Percentiles rank a stretch among this genome's conserved stretches.
Conservation (phyloP, 345 rosid genomes). For the Gossypioides kirkii region DNA sequence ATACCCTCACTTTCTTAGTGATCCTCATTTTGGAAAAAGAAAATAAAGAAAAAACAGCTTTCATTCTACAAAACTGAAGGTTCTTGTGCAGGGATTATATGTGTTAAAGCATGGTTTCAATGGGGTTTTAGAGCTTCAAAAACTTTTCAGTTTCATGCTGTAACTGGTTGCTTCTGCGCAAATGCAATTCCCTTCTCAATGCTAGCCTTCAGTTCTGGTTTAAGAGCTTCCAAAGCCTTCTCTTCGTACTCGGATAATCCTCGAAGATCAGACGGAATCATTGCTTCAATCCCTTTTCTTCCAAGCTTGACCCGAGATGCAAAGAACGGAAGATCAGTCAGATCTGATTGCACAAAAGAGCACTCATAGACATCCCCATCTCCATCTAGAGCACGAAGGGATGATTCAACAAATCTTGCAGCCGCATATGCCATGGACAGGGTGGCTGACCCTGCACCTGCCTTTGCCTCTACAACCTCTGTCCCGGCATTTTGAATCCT, state of each 20-base stretch:
- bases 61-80: constrained; percentile 33
- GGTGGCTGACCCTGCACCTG: constrained; percentile 97
- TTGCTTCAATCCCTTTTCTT: constrained; percentile 75
- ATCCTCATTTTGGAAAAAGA: constrained; percentile 5
- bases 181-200: constrained; percentile 83
- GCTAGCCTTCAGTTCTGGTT: constrained; percentile 77
- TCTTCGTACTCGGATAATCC: constrained; percentile 76
- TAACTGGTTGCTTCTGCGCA: constrained; percentile 54
- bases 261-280: constrained; percentile 63
- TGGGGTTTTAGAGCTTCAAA: constrained; percentile 11
- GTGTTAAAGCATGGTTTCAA: constrained; percentile 1
- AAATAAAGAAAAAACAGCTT: constrained; percentile 11
- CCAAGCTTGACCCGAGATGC: constrained; percentile 87
- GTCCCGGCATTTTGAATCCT: constrained; percentile 96
- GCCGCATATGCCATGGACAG: constrained; percentile 98
- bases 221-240: constrained; percentile 73
- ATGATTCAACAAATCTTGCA: constrained; percentile 93
- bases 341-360: constrained; percentile 63
- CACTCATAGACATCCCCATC: constrained; percentile 90
- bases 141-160: constrained; percentile 34
- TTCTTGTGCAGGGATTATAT: constrained; percentile 16
- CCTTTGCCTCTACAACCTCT: constrained; percentile 96
- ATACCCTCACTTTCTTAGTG: constrained; percentile 12
- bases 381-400: constrained; percentile 93
- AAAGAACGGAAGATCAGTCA: constrained; percentile 82